phyloP scores from a whole-genome alignment of 1,284 basidiomycete species.

The Trichosporon sp. region DNA sequence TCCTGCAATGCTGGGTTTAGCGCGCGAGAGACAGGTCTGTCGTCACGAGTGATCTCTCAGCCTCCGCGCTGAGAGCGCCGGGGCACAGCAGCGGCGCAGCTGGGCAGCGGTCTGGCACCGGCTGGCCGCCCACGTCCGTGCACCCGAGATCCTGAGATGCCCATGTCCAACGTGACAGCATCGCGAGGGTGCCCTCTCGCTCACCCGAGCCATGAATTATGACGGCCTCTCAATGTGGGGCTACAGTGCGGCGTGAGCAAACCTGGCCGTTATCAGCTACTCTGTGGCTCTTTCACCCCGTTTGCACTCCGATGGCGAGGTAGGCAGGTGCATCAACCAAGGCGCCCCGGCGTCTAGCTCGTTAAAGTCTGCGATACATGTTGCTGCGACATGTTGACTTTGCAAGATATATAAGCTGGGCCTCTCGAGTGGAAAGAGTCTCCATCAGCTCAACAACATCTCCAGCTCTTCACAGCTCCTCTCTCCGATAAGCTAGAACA shows the following conservation, averaged over 20 bases:
- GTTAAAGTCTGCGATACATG: background rate
- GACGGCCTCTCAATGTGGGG: background rate
- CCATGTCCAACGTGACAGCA: slow-evolving; percentile 2
- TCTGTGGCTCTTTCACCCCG: background rate
- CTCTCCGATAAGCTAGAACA: background rate
- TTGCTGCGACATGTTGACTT: background rate
- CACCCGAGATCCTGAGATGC: background rate
- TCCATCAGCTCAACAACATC: background rate
- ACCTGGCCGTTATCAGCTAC: background rate
- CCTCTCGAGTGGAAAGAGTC: background rate
- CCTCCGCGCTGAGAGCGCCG: no score
- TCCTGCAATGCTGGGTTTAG: background rate
- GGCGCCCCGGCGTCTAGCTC: background rate
- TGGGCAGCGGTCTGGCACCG: background rate
- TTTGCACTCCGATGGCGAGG: background rate
- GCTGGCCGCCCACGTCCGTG: no score
- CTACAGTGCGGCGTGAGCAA: background rate
- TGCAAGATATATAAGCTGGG: background rate
- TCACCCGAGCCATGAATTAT: background rate
- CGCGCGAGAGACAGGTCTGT: background rate
- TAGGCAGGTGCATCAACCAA: background rate
- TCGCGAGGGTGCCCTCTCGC: background rate
- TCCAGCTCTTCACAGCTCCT: background rate
- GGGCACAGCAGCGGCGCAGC: background rate
- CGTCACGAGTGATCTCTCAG: background rate